Evolutionary conservation across 345 rosid species (phyloP), one percentile per base, ranked within the genome.

Genomic region (Boechera retrofracta): DNA sequence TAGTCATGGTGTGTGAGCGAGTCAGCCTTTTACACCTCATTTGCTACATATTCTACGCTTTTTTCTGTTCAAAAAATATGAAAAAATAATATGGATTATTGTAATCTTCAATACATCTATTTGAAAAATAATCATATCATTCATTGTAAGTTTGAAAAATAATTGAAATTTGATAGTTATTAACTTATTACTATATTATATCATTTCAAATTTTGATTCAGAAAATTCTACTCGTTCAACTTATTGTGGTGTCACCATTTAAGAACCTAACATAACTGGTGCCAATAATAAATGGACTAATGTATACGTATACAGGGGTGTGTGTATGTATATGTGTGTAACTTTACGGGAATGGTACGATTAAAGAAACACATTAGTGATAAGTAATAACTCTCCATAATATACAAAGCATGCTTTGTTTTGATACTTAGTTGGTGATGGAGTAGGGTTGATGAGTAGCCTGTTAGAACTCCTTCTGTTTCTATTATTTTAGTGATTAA

Each of bases 371-470:
- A 41, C 57, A 58, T 39, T n/a, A 64, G 53, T 65, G 39, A 75
- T 41, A 36, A 28, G 79, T 39, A 66, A 65, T 71, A 64, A 64
- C 38, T 71, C 76, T 71, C 72, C 68, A 77, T 77, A 71, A 49
- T 56, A 64, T 71, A 57, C 11, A 77, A 77, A 77, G 35, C 74
- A 67, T 73, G 69, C 41, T 67, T 73, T 60, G 65, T 72, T 72
- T 71, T 73, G 44, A 78, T 67, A 41, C 82, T 66, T 72, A 31
- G 26, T 73, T 72, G 55, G 74, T 79, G 78, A 73, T 79, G 44
- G 58, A 72, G 28, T 78, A 78, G 78, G 81, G 70, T 66, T 78
- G 74, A 73, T 67, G 78, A 79, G 78, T 79, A 79, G 74, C 49
- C 74, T 73, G 74, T 61, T 61, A 79, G 59, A 79, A 73, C 78